Evolutionary conservation across 1,284 basidiomycete species (phyloP), one percentile per base, ranked within the genome.

Genomic region (Wolfiporia cocos): DNA sequence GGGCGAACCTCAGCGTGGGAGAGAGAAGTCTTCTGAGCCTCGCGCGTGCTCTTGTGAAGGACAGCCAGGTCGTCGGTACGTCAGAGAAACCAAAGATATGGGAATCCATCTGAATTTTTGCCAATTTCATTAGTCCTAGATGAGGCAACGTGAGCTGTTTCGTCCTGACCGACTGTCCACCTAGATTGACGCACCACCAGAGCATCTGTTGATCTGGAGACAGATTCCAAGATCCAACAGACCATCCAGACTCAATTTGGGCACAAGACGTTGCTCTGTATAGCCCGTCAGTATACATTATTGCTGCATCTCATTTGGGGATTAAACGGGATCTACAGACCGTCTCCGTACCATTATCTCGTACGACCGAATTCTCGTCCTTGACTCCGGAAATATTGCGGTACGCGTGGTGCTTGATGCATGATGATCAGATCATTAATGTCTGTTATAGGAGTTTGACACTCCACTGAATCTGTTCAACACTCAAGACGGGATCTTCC

Each of bases 301-400:
- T 36, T 23, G 2, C 41, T 34, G 39, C 26, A 20, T 14, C n/a
- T 31, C 1, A 37, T 7, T 10, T 1, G 22, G 11, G 17, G 28
- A 14, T 31, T 15, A 33, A 18, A 15, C 20, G 33, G 22, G 23
- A 11, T 33, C n/a, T 39, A 15, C 52, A 81, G 75, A 81, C 62
- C 76, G 83, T 23, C 66, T 91, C 28, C 72, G 83, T 40, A 92
- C 90, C 0, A 91, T 93, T 53, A 70, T 92, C 41, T 74, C 74
- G 0, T 92, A 90, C 57, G 87, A 92, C 63, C 67, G 81, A 11
- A 86, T 92, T 43, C 71, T 78, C 24, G 78, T 82, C 1, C 59
- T 94, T 53, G 80, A 88, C 49, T 71, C 76, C 23, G 91, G 91
- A 0, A 63, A 62, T 17, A 73, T 91, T 41, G 78, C 73, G 26